Percentiles rank a stretch among this genome's conserved stretches.
Evolutionary conservation across 129 eudicot species (phyloP).

Genomic region (Smallanthus sonchifolius): DNA sequence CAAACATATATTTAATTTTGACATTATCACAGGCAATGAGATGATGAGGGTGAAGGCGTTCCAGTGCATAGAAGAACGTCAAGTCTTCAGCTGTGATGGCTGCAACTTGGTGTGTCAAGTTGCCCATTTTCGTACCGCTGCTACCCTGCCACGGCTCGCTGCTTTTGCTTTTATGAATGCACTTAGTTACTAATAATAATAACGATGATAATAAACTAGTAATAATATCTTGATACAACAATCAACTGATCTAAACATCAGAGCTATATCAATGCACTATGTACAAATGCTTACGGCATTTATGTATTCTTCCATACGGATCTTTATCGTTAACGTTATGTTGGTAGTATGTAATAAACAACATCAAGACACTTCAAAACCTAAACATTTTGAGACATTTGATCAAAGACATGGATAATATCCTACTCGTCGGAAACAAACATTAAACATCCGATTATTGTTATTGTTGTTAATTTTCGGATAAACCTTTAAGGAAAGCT

Average conservation of each 20-base stretch:
- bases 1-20: neutral
- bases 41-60: neutral
- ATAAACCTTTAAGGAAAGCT: conserved; percentile 61
- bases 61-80: conserved; percentile 31
- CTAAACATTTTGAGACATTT: neutral
- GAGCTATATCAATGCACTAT: neutral
- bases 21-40: conserved; percentile 7
- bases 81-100: conserved; percentile 18
- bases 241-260: neutral
- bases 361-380: neutral
- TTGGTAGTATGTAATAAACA: neutral
- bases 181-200: neutral
- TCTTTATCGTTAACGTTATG: neutral
- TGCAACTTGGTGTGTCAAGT: conserved; percentile 31
- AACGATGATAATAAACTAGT: neutral
- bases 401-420: conserved; percentile 9
- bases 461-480: conserved; percentile 35
- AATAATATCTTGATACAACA: neutral
- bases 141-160: conserved; percentile 19
- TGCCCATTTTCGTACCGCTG: conserved; percentile 9
- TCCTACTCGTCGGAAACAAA: neutral
- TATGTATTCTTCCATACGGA: neutral
- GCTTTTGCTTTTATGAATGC: conserved; percentile 33
- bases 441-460: neutral
- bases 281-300: neutral